Conservation (phyloP, 495 filamentous ascomycete genomes). For the Mycothermus thermophilus region DNA sequence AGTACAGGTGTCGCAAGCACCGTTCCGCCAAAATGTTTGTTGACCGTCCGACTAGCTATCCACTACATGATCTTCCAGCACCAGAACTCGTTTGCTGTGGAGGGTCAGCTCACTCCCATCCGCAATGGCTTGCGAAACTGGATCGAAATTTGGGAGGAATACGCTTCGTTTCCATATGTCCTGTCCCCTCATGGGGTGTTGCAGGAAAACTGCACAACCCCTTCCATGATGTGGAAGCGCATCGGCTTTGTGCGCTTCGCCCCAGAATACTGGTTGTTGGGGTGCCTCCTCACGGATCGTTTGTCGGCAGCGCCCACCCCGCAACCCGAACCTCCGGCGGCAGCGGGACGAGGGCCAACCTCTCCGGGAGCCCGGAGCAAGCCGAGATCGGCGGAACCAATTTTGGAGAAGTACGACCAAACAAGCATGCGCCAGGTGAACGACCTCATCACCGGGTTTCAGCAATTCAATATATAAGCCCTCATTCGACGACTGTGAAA, state of each 20-base stretch:
- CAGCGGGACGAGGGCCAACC: not conserved
- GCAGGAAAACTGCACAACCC: conserved; percentile 6
- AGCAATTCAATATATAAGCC: conserved; percentile 13
- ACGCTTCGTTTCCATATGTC: conserved; percentile 6
- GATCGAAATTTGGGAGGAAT: conserved; percentile 18
- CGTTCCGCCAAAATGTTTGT: no score
- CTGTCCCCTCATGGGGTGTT: conserved; percentile 10
- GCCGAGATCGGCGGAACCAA: conserved; percentile 11
- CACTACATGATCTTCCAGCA: conserved; percentile 23
- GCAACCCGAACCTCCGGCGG: not conserved
- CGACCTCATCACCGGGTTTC: conserved; percentile 18
- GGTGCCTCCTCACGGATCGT: conserved; percentile 15
- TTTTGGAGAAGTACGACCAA: conserved; percentile 21
- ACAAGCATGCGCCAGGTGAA: conserved; percentile 25
- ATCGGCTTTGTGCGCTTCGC: conserved; percentile 16
- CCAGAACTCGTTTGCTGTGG: conserved; percentile 18
- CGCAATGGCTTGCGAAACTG: conserved; percentile 17
- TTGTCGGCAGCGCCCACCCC: conserved; percentile 4
- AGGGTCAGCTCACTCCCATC: conserved; percentile 18
- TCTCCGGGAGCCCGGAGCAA: not conserved
- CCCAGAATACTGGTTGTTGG: conserved; percentile 19
- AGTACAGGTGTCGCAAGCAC: no score
- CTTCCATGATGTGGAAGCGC: conserved; percentile 16
- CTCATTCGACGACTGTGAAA: no score
- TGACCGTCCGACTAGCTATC: conserved; percentile 16